Conservation (phyloP, 345 rosid species). For the Lepidium africanum region DNA sequence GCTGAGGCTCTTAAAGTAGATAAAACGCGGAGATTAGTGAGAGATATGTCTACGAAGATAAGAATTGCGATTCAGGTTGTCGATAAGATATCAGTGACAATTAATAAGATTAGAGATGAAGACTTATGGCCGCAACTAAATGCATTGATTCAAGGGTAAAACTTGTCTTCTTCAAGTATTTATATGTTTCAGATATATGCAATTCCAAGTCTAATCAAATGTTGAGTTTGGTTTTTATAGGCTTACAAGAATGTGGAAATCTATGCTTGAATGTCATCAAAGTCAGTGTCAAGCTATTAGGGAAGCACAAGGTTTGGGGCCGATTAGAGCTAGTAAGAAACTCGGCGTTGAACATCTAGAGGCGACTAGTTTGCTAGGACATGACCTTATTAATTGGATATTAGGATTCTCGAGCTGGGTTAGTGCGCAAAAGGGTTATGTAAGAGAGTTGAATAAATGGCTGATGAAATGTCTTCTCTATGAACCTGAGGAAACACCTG, state of each 20-base stretch:
- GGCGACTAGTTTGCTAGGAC: constrained; percentile 65
- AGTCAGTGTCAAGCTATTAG: constrained; percentile 65
- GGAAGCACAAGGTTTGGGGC: constrained; percentile 61
- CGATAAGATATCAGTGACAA: constrained; percentile 70
- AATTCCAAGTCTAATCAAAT: background rate
- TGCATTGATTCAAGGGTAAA: constrained; percentile 85
- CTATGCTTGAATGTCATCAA: constrained; percentile 85
- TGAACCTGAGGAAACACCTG: constrained; percentile 88
- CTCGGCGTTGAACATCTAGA: constrained; percentile 57
- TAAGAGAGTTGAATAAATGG: constrained; percentile 77
- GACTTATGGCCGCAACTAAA: constrained; percentile 90
- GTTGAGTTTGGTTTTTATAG: constrained; percentile 26
- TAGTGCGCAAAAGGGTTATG: constrained; percentile 67
- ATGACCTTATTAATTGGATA: constrained; percentile 71
- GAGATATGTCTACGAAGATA: constrained; percentile 73
- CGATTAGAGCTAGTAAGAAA: constrained; percentile 53
- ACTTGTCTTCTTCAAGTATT: background rate
- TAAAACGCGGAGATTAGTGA: constrained; percentile 42
- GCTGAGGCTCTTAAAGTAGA: constrained; percentile 68
- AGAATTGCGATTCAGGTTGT: constrained; percentile 84
- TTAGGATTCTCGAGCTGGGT: constrained; percentile 70
- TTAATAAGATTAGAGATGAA: constrained; percentile 91
- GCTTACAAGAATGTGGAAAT: constrained; percentile 89
- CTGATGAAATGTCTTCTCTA: constrained; percentile 70
- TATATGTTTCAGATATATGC: background rate